Percentiles rank a stretch among this genome's conserved stretches.
These are phyloP conservation scores for Cordyceps javanica DNA, from an alignment of 2,329 filamentous ascomycete species.

Conservation along the genomic window DNA sequence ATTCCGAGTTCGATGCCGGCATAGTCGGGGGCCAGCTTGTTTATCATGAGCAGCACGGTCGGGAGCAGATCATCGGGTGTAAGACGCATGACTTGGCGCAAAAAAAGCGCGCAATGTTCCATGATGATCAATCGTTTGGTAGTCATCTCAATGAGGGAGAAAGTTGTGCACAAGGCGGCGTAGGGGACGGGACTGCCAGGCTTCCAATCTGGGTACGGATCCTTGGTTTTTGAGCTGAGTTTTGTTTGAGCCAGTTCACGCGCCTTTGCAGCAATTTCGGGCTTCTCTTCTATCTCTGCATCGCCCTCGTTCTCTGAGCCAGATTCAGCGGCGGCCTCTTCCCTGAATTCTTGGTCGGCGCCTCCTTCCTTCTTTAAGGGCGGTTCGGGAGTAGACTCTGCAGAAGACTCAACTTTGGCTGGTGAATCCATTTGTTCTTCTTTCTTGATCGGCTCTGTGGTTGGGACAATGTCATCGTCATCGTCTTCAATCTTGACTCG, in stretches of 20 bases:
- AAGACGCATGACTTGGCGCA: slow-evolving; percentile 87
- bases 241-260: slow-evolving; percentile 76
- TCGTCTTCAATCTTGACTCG: slow-evolving; percentile 47
- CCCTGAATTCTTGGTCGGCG: slow-evolving; percentile 16
- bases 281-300: slow-evolving; percentile 55
- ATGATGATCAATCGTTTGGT: slow-evolving; percentile 85
- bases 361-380: slow-evolving; percentile 19
- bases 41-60: slow-evolving; percentile 92
- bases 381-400: slow-evolving; percentile 6
- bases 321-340: slow-evolving; percentile 23
- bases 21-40: slow-evolving; percentile 95
- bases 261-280: slow-evolving; percentile 65
- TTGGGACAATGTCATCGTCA: slow-evolving; percentile 34
- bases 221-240: slow-evolving; percentile 60
- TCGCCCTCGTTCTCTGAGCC: slow-evolving; percentile 40
- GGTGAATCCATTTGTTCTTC: slow-evolving; percentile 15
- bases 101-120: slow-evolving; percentile 82
- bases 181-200: slow-evolving; percentile 85
- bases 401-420: slow-evolving; percentile 16
- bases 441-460: slow-evolving; percentile 30
- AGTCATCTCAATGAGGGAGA: slow-evolving; percentile 91
- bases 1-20: slow-evolving; percentile 97
- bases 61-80: slow-evolving; percentile 83
- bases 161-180: slow-evolving; percentile 87
- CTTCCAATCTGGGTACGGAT: slow-evolving; percentile 95